phyloP scores from a whole-genome alignment of 2,329 filamentous ascomycete genomes.

The Dothistroma pini region DNA sequence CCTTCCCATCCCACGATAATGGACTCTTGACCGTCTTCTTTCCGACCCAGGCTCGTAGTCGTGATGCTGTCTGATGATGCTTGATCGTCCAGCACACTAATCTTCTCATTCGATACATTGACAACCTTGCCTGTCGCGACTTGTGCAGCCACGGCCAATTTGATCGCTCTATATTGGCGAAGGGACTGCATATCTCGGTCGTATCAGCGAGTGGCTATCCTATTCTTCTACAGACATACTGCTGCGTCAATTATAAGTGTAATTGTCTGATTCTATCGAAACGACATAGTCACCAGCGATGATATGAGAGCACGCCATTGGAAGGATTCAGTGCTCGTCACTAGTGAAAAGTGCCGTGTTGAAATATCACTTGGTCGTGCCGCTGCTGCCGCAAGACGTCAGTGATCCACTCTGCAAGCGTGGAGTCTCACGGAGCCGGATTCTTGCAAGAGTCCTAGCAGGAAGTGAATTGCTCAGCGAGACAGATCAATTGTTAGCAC shows the following conservation, averaged over 20 bases:
- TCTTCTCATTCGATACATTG: constrained; percentile 13
- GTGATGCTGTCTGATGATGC: constrained; percentile 4
- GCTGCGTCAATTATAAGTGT: neutral
- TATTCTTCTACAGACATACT: neutral
- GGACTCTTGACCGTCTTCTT: neutral
- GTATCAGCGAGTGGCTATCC: neutral
- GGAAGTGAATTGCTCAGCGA: neutral
- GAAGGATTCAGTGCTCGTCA: neutral
- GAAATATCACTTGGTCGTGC: neutral
- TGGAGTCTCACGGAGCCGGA: neutral
- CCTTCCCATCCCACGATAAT: constrained; percentile 19
- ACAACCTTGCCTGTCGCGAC: constrained; percentile 11
- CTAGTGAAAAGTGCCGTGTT: neutral
- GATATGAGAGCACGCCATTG: neutral
- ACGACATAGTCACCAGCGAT: neutral
- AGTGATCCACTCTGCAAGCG: neutral
- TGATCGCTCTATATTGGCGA: constrained; percentile 10
- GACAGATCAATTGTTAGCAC: neutral
- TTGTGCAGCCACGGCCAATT: constrained; percentile 7
- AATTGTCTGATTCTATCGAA: neutral
- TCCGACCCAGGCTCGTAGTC: neutral
- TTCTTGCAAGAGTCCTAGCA: neutral
- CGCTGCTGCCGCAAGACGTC: neutral
- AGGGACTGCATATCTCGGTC: constrained; percentile 12
- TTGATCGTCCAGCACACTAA: constrained; percentile 9